Conservation (phyloP, 2,329 filamentous ascomycete genomes). For the Trichophaea hybrida region DNA sequence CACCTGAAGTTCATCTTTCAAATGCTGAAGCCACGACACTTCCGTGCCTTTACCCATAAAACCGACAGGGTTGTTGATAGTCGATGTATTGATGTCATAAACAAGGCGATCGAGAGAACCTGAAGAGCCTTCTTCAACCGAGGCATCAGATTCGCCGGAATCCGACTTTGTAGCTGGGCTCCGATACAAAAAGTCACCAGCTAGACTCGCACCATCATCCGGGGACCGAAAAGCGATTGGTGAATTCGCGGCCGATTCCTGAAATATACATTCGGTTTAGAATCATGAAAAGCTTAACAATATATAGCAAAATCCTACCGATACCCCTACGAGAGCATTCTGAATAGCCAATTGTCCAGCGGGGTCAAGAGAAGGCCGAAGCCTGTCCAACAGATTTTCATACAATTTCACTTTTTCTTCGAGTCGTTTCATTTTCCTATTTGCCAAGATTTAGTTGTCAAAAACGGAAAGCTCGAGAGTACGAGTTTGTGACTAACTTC, state of each 20-base stretch:
- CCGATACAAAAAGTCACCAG: neutral
- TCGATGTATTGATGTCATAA: slow-evolving; percentile 8
- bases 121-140: neutral
- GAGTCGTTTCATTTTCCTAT: slow-evolving; percentile 19
- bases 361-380: slow-evolving; percentile 12
- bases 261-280: neutral
- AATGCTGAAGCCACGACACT: slow-evolving; percentile 12
- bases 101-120: slow-evolving; percentile 3
- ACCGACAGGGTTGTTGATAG: slow-evolving; percentile 8
- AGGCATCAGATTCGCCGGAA: neutral
- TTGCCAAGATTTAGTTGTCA: slow-evolving; percentile 4
- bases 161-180: neutral
- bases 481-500: slow-evolving; percentile 15
- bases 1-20: slow-evolving; percentile 3
- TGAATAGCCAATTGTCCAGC: slow-evolving; percentile 9
- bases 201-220: neutral
- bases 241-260: neutral
- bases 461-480: neutral
- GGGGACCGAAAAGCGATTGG: neutral
- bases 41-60: slow-evolving; percentile 18
- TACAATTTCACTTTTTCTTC: slow-evolving; percentile 8
- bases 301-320: neutral
- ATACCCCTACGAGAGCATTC: neutral
- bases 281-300: neutral
- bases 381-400: slow-evolving; percentile 8